Evolutionary conservation across 805 yeast genomes (phyloP).

Genomic region (Saturnispora kantuleensis): DNA sequence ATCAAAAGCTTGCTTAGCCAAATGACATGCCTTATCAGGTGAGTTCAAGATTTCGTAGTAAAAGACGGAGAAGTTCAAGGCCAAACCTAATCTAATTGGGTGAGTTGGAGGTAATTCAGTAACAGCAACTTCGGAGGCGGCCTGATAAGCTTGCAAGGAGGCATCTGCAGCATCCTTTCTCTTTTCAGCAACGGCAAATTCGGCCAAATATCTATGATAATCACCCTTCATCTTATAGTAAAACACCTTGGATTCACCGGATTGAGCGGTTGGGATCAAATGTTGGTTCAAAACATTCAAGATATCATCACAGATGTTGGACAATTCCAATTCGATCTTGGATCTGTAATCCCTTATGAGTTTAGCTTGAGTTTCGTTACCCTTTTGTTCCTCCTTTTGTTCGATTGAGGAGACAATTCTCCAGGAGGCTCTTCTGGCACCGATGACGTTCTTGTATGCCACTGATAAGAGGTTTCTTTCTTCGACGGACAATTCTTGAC

Average conservation of each 20-base stretch:
- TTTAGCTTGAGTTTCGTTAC: conserved; percentile 80
- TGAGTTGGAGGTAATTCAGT: conserved; percentile 97
- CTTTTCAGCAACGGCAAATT: conserved; percentile 84
- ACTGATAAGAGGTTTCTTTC: conserved; percentile 96
- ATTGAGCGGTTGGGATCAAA: conserved; percentile 86
- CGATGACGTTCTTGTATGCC: conserved; percentile 97
- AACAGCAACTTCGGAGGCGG: conserved; percentile 95
- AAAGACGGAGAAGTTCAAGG: conserved; percentile 94
- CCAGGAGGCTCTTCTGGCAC: conserved; percentile 99
- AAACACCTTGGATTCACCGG: conserved; percentile 97
- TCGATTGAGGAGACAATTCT: conserved; percentile 97
- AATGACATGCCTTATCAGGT: conserved; percentile 97
- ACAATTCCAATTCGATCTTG: conserved; percentile 86
- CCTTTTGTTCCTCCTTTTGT: conserved; percentile 96
- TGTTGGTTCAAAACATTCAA: conserved; percentile 78
- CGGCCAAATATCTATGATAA: conserved; percentile 97
- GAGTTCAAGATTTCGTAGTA: conserved; percentile 97
- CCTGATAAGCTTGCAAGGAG: conserved; percentile 87
- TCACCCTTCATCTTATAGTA: conserved; percentile 99
- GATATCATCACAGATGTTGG: conserved; percentile 90
- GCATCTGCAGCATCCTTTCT: conserved; percentile 88
- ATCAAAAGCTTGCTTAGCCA: conserved; percentile 98
- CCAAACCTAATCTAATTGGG: conserved; percentile 96
- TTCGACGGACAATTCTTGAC: conserved; percentile 92
- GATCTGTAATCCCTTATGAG: conserved; percentile 91